Evolutionary conservation across 768 basidiomycete species (phyloP).

Genomic region (Macrolepiota dolichaula): DNA sequence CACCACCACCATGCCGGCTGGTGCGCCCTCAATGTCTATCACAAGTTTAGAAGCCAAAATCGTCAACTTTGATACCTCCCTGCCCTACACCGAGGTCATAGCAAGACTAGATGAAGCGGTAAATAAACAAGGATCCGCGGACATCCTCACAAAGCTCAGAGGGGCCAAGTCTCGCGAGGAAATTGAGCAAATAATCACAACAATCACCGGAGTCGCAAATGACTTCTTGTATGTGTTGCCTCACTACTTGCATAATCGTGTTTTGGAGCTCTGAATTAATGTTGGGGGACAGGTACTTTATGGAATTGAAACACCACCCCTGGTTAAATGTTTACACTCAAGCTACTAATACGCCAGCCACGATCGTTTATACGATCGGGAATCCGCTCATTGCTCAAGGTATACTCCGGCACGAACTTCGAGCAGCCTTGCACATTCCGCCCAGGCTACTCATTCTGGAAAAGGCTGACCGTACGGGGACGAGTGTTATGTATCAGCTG

Average conservation of each 20-base stretch:
- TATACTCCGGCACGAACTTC: slow-evolving; percentile 38
- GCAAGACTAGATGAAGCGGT: slow-evolving; percentile 39
- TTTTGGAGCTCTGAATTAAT: background rate
- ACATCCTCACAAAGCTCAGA: slow-evolving; percentile 21
- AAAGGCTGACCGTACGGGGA: slow-evolving; percentile 32
- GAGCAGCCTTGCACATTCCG: slow-evolving; percentile 40
- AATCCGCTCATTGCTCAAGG: slow-evolving; percentile 48
- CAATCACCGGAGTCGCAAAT: slow-evolving; percentile 23
- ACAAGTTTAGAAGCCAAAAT: slow-evolving; percentile 35
- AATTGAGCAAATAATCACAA: slow-evolving; percentile 29
- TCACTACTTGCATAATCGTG: too few species aligned
- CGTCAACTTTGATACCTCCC: slow-evolving; percentile 38
- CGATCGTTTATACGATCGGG: slow-evolving; percentile 43
- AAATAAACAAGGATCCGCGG: slow-evolving; percentile 33
- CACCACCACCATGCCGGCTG: slow-evolving; percentile 11
- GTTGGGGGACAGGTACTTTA: slow-evolving; percentile 37
- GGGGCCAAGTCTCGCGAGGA: slow-evolving; percentile 31
- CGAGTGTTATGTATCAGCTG: slow-evolving; percentile 42
- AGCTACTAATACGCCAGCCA: slow-evolving; percentile 22
- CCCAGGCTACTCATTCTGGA: slow-evolving; percentile 42
- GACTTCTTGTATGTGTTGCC: slow-evolving; percentile 43
- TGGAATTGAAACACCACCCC: slow-evolving; percentile 30
- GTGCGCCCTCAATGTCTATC: slow-evolving; percentile 21
- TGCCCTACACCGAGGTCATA: slow-evolving; percentile 37
- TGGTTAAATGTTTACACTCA: slow-evolving; percentile 32